Conservation (phyloP, 2,329 filamentous ascomycete genomes). For the Aspergillus sp. region DNA sequence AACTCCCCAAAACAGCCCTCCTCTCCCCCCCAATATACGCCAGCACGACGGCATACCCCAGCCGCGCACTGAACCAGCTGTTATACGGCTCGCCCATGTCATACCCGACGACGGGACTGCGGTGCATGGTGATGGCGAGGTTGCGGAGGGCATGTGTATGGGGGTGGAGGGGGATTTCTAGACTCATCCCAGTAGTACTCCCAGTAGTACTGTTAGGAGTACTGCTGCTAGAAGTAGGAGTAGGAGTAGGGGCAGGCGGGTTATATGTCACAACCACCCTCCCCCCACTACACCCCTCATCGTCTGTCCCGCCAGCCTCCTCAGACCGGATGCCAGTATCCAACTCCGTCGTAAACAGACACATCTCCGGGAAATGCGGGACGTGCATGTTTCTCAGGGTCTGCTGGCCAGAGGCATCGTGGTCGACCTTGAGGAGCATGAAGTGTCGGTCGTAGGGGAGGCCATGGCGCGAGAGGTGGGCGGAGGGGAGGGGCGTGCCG, state of each 20-base stretch:
- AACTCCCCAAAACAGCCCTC: conserved; percentile 53
- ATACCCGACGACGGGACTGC: conserved; percentile 50
- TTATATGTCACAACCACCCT: conserved; percentile 36
- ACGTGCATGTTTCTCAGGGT: conserved; percentile 52
- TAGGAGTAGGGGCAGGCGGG: conserved; percentile 12
- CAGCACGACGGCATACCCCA: conserved; percentile 54
- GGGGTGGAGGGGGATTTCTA: conserved; percentile 52
- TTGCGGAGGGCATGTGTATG: conserved; percentile 36
- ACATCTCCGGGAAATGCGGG: conserved; percentile 48
- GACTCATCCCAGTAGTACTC: too few species aligned
- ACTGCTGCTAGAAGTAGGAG: conserved; percentile 5
- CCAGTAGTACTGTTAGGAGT: too few species aligned
- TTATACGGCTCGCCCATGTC: conserved; percentile 54
- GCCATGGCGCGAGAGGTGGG: conserved; percentile 52
- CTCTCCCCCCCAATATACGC: conserved; percentile 56
- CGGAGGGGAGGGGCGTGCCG: conserved; percentile 45
- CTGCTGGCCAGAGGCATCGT: conserved; percentile 10
- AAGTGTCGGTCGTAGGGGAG: conserved; percentile 59
- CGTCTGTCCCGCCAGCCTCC: conserved; percentile 13
- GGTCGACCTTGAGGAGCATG: conserved; percentile 53
- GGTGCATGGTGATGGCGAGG: conserved; percentile 50
- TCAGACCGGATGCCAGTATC: too few species aligned
- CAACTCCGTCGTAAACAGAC: conserved; percentile 55
- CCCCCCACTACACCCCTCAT: conserved; percentile 15
- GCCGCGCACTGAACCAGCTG: conserved; percentile 57